Evolutionary conservation across 805 yeast genomes (phyloP).

Genomic region (Metschnikowia vanudenii): DNA sequence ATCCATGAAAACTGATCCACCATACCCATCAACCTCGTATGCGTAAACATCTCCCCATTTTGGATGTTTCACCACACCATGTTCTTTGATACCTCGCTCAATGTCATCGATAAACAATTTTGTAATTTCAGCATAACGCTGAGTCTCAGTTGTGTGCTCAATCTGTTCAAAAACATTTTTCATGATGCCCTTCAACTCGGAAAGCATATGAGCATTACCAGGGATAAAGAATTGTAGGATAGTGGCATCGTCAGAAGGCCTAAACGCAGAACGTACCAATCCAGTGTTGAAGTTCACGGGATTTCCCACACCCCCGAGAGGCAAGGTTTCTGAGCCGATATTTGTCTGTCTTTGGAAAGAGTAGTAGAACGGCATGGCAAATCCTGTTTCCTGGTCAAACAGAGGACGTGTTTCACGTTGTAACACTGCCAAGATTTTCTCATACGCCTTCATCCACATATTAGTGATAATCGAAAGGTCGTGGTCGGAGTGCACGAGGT

Average conservation of each 20-base stretch:
- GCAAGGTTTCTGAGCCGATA: constrained; percentile 77
- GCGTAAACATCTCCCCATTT: constrained; percentile 77
- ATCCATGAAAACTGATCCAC: constrained; percentile 73
- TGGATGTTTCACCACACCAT: constrained; percentile 69
- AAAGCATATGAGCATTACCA: constrained; percentile 74
- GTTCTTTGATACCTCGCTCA: constrained; percentile 53
- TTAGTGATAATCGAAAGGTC: constrained; percentile 48
- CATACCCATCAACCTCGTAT: constrained; percentile 86
- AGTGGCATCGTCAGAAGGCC: constrained; percentile 89
- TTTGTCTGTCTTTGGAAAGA: constrained; percentile 72
- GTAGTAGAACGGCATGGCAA: constrained; percentile 51
- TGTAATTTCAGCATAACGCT: constrained; percentile 24
- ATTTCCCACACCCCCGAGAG: constrained; percentile 76
- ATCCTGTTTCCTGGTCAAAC: constrained; percentile 50
- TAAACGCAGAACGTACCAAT: constrained; percentile 73
- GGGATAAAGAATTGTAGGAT: constrained; percentile 80
- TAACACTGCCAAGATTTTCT: constrained; percentile 50
- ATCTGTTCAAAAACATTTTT: constrained; percentile 21
- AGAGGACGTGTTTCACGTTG: constrained; percentile 62
- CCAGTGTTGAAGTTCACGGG: constrained; percentile 75
- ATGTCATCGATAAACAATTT: constrained; percentile 43
- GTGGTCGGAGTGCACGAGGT: constrained; percentile 49
- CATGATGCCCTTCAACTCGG: constrained; percentile 50
- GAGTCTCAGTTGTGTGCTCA: constrained; percentile 11
- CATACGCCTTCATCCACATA: constrained; percentile 60